phyloP scores from a whole-genome alignment of 352 stramenopile genomes.

The Globisporangium nagaii region DNA sequence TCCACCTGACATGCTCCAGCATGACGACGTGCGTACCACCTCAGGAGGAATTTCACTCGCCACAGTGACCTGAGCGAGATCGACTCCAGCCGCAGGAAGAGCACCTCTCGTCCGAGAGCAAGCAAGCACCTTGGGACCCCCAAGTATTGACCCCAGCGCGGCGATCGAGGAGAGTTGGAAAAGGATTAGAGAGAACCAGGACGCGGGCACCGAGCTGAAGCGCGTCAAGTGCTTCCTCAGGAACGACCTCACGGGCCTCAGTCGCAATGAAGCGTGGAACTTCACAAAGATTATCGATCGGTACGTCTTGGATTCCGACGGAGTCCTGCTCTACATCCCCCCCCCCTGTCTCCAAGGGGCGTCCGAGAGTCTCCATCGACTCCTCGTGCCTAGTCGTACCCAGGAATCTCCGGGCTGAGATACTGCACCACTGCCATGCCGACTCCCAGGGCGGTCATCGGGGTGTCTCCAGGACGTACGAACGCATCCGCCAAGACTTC shows the following conservation, averaged over 20 bases:
- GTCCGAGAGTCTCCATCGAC: not conserved
- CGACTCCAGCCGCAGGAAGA: not conserved
- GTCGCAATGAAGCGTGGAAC: not conserved
- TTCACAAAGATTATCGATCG: not conserved
- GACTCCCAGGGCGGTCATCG: not conserved
- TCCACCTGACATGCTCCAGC: no score
- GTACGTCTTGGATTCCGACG: not conserved
- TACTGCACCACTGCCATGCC: not conserved
- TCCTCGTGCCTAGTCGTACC: not conserved
- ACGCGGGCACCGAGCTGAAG: not conserved
- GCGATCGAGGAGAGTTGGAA: not conserved
- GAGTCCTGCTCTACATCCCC: not conserved
- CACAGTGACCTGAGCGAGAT: no score
- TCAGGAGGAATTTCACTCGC: no score
- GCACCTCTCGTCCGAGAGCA: no score
- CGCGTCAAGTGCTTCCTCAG: not conserved
- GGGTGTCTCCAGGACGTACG: not conserved
- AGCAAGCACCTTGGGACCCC: no score
- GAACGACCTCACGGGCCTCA: not conserved
- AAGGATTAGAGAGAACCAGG: not conserved
- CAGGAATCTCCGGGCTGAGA: not conserved
- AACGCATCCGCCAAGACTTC: not conserved
- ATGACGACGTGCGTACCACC: no score
- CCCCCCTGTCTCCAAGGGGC: not conserved
- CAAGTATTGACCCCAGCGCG: not conserved